Evolutionary conservation across 306 rosid species (phyloP).

Genomic region (Sindora glabra): DNA sequence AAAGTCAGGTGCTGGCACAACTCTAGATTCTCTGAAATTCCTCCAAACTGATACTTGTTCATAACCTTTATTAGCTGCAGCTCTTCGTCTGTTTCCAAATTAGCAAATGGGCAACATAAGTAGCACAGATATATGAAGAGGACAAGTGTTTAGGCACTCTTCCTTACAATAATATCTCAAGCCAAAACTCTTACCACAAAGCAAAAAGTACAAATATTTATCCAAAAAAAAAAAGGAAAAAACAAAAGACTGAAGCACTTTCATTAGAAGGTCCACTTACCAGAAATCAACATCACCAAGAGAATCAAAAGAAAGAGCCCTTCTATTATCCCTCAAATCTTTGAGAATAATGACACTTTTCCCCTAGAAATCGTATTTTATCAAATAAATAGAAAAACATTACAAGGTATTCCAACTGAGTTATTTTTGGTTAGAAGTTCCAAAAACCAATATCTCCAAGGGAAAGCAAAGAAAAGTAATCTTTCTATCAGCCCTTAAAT

Average conservation of each 20-base stretch:
- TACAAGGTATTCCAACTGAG: no score
- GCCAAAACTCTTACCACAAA: not conserved
- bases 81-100: conserved; percentile 33
- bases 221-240: no score
- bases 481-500: conserved; percentile 8
- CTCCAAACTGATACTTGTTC: conserved; percentile 31
- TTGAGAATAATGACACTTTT: no score
- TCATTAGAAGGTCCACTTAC: no score
- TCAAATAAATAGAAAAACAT: no score
- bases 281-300: no score
- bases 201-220: not conserved
- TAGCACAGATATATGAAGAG: not conserved
- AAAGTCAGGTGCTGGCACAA: conserved; percentile 41
- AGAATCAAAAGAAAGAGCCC: no score
- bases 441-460: not conserved
- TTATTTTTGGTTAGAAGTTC: no score
- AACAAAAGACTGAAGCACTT: no score
- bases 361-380: no score
- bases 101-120: conserved; percentile 2
- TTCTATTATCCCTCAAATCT: no score
- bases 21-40: conserved; percentile 44
- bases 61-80: conserved; percentile 24
- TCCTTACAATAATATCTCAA: not conserved
- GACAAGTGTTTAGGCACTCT: no score
- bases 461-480: not conserved